Base-by-base conservation (phyloP, 768 basidiomycete species). In the Rhodotorula graminis region DNA sequence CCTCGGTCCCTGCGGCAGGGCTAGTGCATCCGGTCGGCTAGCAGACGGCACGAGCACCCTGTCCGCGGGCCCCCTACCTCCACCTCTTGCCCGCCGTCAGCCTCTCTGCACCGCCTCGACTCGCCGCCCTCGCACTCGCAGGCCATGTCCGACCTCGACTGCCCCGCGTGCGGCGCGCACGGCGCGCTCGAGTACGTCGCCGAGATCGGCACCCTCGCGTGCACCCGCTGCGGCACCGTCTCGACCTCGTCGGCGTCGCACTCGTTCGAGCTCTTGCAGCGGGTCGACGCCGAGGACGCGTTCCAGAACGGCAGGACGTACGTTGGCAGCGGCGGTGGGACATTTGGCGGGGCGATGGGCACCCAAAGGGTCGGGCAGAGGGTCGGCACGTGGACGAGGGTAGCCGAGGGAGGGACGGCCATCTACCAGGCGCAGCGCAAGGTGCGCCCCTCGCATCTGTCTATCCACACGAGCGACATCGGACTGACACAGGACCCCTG, bases 181-280 rank as follows among this genome's bases (percentile, higher is more conserved):
- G 33, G 19, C 55, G 23, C 62, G 18, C 60, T 75, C 70, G 70
- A 65, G 25, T 55, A 65, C 53, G 66, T 49, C 3, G 47, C 25
- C 23, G 63, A 58, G 18, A 29, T 56, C 0, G 66, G 70, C 19
- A 46, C 61, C 0, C 65, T 65, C 58, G 73, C 61, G 10, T 75
- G 73, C 55, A 71, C 57, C n/a, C 18, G 11, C 2, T 75, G 73
- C 61, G 73, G 73, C 27, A 64, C 67, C 59, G 67, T 75, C 21
- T 50, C 66, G 21, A 3, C 29, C 37, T n/a, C 33, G 7, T 65
- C 66, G 12, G 42, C 63, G 27, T 62, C 59, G 9, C 52, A 55
- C 12, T 10, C 55, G 29, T 59, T 75, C 64, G 73, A 71, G 42
- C 49, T 65, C 50, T 64, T 71, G 37, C 63, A 21, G 5, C 62